Evolutionary conservation across 176 grass and related monocot species (phyloP), one percentile per base, ranked within the genome.

Genomic region (Panicum miliaceum): DNA sequence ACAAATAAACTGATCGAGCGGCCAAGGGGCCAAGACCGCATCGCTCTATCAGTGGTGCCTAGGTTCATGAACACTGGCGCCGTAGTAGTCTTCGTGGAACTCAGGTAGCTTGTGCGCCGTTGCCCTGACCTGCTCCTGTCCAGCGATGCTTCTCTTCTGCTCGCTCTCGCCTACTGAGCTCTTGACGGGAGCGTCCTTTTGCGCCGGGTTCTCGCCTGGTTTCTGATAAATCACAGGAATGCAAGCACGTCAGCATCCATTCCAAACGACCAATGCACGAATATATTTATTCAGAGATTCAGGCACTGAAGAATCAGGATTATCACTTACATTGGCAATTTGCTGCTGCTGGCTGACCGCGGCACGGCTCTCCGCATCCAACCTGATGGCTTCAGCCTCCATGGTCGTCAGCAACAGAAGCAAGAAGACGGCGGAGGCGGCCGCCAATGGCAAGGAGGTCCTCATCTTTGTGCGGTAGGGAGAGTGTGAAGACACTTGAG

Each of bases 81-180:
- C 93, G 43, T 90, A 92, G 83, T 95, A 95, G 75, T 92, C 93
- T 58, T 92, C 93, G 4, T 95, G 90, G 62, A 95, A 86, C 63
- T 75, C 81, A 12, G 85, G 93, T 37, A 95, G 51, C 69, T 75
- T 86, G 73, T 92, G 85, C 2, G 79, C 84, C 12, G 66, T 59
- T 13, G 81, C 85, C 36, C 60, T 58, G 27, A 87, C 29, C 51
- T 32, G 29, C 29, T 81, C 64, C 60, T 75, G 10, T 15, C 23
- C 65, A 14, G 26, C 25, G 25, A 84, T 29, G 63, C 57, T 83
- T 32, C 69, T 70, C 90, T 84, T 86, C 9, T 23, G 74, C 58
- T 80, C 73, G 19, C 65, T 81, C 58, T 80, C 73, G 11, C 65
- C 62, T 66, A 40, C 19, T 2, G 35, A 62, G 27, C 43, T 48